Evolutionary conservation across 805 yeast genomes (phyloP), one percentile per base, ranked within the genome.

Genomic region (Candida peoriensis): DNA sequence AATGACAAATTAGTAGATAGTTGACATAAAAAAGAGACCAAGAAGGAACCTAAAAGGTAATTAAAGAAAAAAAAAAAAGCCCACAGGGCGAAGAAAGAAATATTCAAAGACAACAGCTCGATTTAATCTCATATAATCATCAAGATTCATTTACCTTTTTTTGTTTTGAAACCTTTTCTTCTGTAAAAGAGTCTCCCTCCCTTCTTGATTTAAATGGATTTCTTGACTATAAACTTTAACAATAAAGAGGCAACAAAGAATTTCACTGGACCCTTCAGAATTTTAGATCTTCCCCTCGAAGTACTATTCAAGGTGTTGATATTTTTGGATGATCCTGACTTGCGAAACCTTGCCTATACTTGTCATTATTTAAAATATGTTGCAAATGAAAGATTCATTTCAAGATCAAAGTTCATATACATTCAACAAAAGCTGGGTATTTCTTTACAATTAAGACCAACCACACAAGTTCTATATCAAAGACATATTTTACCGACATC

Each of bases 261-360:
- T 15, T 45, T 44, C 33, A 28, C 37, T 4, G 50, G 38, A 3
- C 35, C 41, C 3, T 50, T 50, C 33, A 34, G 47, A 24, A 30
- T 50, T n/a, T 18, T 45, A n/a, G 50, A 50, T 15, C 32, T 50
- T 12, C 55, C 55, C 6, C 27, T 50, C 21, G 55, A 50, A 33
- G 27, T 50, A 4, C 34, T 50, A n/a, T 35, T 44, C 36, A 48
- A 48, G 20, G 38, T 47, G 8, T 24, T 46, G 13, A 41, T 48
- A 13, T 50, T 50, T 18, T 37, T 50, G 1, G 55, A 50, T 26
- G 46, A 38, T 12, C 55, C 55, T 2, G 55, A 50, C 28, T 31
- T 50, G 27, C 25, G 33, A 7, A 37, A 33, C 6, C 16, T 50
- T 12, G 32, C 44, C 2, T 27, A 32, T 23, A 41, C 52, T 3